Evolutionary conservation across 2,329 filamentous ascomycete species (phyloP), one percentile per base, ranked within the genome.

Genomic region (Phyllosticta capitalensis): DNA sequence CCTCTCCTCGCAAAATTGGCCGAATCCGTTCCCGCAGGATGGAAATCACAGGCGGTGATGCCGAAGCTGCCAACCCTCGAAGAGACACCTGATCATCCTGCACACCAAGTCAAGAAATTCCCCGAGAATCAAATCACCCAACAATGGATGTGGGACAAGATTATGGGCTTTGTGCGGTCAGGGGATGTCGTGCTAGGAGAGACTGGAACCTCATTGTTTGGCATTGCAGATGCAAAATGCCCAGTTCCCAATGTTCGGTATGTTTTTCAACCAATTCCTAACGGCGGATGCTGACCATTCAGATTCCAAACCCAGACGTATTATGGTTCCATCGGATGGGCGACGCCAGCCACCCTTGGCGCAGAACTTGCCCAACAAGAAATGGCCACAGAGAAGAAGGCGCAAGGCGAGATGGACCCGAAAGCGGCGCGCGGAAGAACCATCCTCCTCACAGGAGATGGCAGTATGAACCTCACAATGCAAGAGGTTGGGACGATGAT

Each of bases 301-400:
- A 1, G 64, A 1, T 73, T 70, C 64, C 65, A 72, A 45, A 69
- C 73, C 5, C 75, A 77, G 60, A 73, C 72, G 30, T 77, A 76
- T 67, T 78, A 75, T 63, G 73, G 74, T 54, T 71, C 68, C 58
- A 77, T 78, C 58, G 75, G 75, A 1, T 77, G 69, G 60, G 74
- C 75, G 2, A 72, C 70, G 1, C 72, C 74, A 5, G 74, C 75
- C 0, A 71, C 75, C 1, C 67, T 77, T 3, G 75, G 75, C 14
- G 68, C 69, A 1, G 75, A 75, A 22, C 60, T 76, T 0, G 85
- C 85, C 0, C 75, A 79, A 3, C 69, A 71, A 20, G 81, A 84
- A 17, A 58, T 58, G 14, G 30, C 56, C 0, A 12, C 51, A 10
- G 33, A 33, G 9, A 58, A 49, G 19, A 21, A 30, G n/a, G 24